Percentiles rank a stretch among this genome's conserved stretches.
Conservation (phyloP, 495 filamentous ascomycete genomes). For the Tuber calosporum region DNA sequence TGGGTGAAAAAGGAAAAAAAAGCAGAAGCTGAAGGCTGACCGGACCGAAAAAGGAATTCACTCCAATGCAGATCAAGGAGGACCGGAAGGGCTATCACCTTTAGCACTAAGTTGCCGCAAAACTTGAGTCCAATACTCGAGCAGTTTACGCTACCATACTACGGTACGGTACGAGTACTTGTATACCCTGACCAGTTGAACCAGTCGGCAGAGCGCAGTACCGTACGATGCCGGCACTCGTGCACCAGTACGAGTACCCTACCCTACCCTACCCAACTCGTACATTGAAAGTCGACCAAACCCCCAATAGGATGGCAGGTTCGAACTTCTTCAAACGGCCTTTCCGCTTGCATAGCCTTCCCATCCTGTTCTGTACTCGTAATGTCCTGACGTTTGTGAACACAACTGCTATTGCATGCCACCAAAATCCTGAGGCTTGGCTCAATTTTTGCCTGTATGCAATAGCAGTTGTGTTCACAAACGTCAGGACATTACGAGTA, state of each 20-base stretch:
- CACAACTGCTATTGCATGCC: no score
- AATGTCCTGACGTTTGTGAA: no score
- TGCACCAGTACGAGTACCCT: no score
- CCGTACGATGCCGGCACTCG: neutral
- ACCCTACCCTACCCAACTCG: no score
- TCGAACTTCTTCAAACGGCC: conserved; percentile 38
- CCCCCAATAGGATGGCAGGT: conserved; percentile 15
- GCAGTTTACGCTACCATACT: neutral
- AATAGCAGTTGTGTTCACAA: no score
- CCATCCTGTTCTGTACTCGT: conserved; percentile 7
- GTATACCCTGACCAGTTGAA: no score
- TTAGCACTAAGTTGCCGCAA: neutral
- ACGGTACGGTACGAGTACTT: no score
- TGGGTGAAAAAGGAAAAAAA: conserved; percentile 25
- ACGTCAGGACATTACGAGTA: no score
- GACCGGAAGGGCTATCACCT: conserved; percentile 1
- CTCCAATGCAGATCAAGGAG: neutral
- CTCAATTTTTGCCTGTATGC: no score
- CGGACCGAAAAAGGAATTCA: conserved; percentile 21
- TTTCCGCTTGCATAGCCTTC: conserved; percentile 21
- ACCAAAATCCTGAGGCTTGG: no score
- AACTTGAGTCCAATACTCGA: neutral
- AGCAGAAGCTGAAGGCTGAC: conserved; percentile 8
- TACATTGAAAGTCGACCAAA: neutral
- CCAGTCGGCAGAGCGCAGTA: neutral